Percentiles rank a stretch among this genome's conserved stretches.
Conservation (phyloP, 1,284 basidiomycete species). For the Rhodotorula sp. region DNA sequence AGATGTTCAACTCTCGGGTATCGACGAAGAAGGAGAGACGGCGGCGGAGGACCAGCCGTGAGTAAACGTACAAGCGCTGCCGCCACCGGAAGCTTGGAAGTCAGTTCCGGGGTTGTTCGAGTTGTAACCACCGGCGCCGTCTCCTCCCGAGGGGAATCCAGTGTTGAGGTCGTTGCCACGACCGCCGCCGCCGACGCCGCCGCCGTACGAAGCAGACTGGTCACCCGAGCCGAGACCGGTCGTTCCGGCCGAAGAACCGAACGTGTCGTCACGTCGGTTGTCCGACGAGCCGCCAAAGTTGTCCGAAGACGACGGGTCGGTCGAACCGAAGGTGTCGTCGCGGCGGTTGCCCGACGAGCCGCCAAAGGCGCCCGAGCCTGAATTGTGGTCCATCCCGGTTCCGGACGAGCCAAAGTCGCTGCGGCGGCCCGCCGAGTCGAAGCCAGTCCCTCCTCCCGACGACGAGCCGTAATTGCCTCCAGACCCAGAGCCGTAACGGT, state of each 20-base stretch:
- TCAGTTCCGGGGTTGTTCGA: slow-evolving; percentile 8
- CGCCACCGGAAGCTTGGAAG: slow-evolving; percentile 1
- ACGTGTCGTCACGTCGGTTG: not conserved
- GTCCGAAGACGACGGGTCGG: not conserved
- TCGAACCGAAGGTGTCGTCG: not conserved
- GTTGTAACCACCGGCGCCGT: not conserved
- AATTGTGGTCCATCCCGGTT: not conserved
- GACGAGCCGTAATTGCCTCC: not conserved
- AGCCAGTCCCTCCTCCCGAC: not conserved
- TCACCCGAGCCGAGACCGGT: not conserved
- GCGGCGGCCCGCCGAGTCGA: not conserved
- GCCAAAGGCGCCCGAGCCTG: not conserved
- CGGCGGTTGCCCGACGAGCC: not conserved
- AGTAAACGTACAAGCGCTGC: not conserved
- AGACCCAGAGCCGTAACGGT: not conserved
- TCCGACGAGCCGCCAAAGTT: not conserved
- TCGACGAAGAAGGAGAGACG: not conserved
- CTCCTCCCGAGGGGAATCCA: not conserved
- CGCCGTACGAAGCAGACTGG: not conserved
- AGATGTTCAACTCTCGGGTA: no score
- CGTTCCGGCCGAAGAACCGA: not conserved
- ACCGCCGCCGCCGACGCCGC: not conserved
- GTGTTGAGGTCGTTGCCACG: not conserved
- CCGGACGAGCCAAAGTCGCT: not conserved
- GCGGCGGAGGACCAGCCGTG: not conserved